Evolutionary conservation across 441 rosid genomes (phyloP), one percentile per base, ranked within the genome.

Genomic region (Lepidium campestre): DNA sequence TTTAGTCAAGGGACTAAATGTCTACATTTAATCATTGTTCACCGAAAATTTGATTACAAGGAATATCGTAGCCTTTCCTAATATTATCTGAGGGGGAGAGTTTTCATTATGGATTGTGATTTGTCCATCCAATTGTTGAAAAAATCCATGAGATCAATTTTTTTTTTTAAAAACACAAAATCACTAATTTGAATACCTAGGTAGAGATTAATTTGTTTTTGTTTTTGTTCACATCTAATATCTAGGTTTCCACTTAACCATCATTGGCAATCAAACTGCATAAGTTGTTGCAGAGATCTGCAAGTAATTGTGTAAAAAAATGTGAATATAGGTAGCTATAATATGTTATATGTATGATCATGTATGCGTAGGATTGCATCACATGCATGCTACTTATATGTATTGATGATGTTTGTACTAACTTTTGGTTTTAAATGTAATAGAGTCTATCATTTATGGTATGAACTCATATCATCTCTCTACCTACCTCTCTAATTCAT

Each of bases 401-500:
- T 46, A 37, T 17, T 52, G 41, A 48, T 49, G 35, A 29, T n/a
- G n/a, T 47, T 36, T 56, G 18, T 9, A 57, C 22, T 37, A 57
- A 57, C 18, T 47, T 68, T 37, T 57, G 17, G 13, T 37, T 57
- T 27, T 57, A 25, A 49, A 4, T 40, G 66, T 39, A 40, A 4
- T 40, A 20, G 25, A 49, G 44, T 40, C 22, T 40, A 7, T 48
- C 41, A 58, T 48, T 19, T 58, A 29, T 40, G 66, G 65, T 35
- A 60, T 59, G 45, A 10, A 15, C 20, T 40, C 5, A 40, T 15
- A 50, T 32, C 34, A 61, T 35, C 42, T 32, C 25, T 69, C 46
- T 25, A 35, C 36, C 37, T 34, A 35, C 55, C 23, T 52, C 23
- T 23, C n/a, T 70, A 62, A 47, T 68, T 40, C 52, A 59, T 69